Percentiles rank a stretch among this genome's conserved stretches.
Evolutionary conservation across 1,139 yeast genomes (phyloP).

Genomic region (Candida sanyaensis): DNA sequence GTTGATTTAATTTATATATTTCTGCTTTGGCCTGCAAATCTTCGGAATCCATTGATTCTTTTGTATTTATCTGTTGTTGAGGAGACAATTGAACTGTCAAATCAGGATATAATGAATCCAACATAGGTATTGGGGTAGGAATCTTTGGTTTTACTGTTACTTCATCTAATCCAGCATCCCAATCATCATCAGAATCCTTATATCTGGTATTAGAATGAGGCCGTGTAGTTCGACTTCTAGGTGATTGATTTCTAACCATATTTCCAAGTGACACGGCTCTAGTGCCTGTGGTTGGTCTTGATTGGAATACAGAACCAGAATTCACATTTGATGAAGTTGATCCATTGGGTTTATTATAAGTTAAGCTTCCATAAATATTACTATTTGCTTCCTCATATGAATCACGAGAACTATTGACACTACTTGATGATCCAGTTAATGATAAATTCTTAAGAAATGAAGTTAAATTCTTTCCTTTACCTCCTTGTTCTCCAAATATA

Average conservation of each 20-base stretch:
- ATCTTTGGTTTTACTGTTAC: conserved; percentile 15
- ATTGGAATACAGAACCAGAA: conserved; percentile 20
- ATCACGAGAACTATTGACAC: conserved; percentile 4
- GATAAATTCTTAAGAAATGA: conserved; percentile 58
- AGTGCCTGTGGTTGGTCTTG: conserved; percentile 17
- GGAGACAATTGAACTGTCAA: conserved; percentile 21
- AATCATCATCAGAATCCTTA: conserved; percentile 80
- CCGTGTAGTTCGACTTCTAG: conserved; percentile 8
- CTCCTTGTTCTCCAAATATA: conserved; percentile 68
- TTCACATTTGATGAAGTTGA: conserved; percentile 12
- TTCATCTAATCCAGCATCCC: conserved; percentile 84
- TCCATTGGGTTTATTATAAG: conserved; percentile 21
- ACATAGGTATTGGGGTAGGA: conserved; percentile 22
- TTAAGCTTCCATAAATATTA: conserved; percentile 42
- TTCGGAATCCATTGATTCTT: conserved; percentile 23
- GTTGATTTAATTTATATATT: conserved; percentile 57
- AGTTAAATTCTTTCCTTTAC: conserved; percentile 62
- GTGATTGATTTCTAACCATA: background rate
- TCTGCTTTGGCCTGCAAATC: conserved; percentile 43
- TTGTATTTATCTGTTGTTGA: conserved; percentile 6
- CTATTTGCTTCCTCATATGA: conserved; percentile 34
- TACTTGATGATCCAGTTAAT: conserved; percentile 21
- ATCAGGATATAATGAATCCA: conserved; percentile 44
- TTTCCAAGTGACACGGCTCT: conserved; percentile 22
- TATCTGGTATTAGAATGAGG: conserved; percentile 28